These are phyloP conservation scores for Chlamydomonas reinhardtii DNA, from an alignment of 163 green algal genomes.

Conservation along the genomic window DNA sequence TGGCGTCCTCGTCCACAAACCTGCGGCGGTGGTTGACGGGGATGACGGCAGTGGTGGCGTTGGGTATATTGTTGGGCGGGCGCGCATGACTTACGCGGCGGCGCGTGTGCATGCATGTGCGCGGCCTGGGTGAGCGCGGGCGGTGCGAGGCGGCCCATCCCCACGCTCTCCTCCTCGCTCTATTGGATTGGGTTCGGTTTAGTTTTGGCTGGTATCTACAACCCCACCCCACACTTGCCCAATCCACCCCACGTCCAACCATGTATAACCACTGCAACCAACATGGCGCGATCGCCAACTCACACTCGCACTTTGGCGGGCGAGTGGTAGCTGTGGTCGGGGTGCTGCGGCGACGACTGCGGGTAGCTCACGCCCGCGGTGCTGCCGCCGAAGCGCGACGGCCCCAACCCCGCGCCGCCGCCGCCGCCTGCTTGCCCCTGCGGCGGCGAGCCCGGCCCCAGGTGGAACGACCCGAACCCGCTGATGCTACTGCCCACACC, in stretches of 20 bases:
- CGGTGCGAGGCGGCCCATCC: too few species aligned
- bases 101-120: too few species aligned
- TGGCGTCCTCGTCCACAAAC: conserved; percentile 51
- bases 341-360: neutral
- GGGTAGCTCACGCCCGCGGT: conserved; percentile 15
- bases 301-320: conserved; percentile 44
- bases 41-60: neutral
- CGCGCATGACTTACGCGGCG: too few species aligned
- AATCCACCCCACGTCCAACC: too few species aligned
- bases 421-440: too few species aligned
- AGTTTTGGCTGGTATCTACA: too few species aligned
- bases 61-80: too few species aligned
- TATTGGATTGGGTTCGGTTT: too few species aligned
- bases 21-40: neutral
- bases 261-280: neutral
- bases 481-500: neutral
- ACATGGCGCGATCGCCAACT: neutral
- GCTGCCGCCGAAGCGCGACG: conserved; percentile 28
- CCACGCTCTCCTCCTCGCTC: too few species aligned
- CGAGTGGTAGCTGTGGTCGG: neutral
- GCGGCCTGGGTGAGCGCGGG: too few species aligned
- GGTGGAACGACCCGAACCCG: neutral
- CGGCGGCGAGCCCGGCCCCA: neutral
- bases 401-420: too few species aligned
- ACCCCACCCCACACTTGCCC: too few species aligned